Evolutionary conservation across 495 filamentous ascomycete genomes (phyloP).

Genomic region (Tuber umbilicatum): DNA sequence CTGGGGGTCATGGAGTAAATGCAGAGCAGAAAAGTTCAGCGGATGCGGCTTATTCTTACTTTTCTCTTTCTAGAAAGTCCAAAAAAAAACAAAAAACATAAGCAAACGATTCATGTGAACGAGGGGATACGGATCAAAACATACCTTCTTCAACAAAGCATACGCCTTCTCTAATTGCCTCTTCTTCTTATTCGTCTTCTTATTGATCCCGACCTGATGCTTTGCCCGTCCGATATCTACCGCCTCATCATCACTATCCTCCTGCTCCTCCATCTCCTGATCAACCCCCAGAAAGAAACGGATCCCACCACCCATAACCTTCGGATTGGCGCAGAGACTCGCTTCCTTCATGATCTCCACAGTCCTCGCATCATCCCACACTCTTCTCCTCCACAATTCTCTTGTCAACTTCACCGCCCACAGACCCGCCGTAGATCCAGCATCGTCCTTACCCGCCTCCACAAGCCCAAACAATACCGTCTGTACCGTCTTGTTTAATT

Average conservation of each 20-base stretch:
- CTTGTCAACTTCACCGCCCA: slow-evolving; percentile 91
- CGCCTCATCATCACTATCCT: slow-evolving; percentile 73
- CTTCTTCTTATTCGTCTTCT: slow-evolving; percentile 84
- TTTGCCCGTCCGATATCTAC: slow-evolving; percentile 73
- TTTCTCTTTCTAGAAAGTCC: slow-evolving; percentile 54
- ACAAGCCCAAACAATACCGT: slow-evolving; percentile 87
- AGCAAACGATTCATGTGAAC: slow-evolving; percentile 2
- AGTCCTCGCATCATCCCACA: slow-evolving; percentile 81
- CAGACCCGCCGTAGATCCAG: slow-evolving; percentile 72
- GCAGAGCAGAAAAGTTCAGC: slow-evolving; percentile 96
- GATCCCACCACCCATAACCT: slow-evolving; percentile 78
- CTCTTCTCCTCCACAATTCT: slow-evolving; percentile 79
- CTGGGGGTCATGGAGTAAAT: slow-evolving; percentile 91
- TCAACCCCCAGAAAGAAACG: slow-evolving; percentile 94
- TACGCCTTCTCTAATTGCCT: slow-evolving; percentile 71
- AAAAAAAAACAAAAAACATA: slow-evolving; percentile 11
- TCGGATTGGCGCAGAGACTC: slow-evolving; percentile 65
- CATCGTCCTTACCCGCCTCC: slow-evolving; percentile 58
- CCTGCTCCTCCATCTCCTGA: slow-evolving; percentile 83
- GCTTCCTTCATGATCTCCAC: slow-evolving; percentile 64
- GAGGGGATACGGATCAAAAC: slow-evolving; percentile 6
- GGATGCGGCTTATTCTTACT: slow-evolving; percentile 81
- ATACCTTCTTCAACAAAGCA: slow-evolving; percentile 58
- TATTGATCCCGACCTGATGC: slow-evolving; percentile 84
- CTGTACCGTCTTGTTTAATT: slow-evolving; percentile 84